A percentile compares a stretch with the other conserved stretches of the same genome.
Evolutionary conservation across 1,284 basidiomycete genomes (phyloP).

Genomic region (Baeospora myosura): DNA sequence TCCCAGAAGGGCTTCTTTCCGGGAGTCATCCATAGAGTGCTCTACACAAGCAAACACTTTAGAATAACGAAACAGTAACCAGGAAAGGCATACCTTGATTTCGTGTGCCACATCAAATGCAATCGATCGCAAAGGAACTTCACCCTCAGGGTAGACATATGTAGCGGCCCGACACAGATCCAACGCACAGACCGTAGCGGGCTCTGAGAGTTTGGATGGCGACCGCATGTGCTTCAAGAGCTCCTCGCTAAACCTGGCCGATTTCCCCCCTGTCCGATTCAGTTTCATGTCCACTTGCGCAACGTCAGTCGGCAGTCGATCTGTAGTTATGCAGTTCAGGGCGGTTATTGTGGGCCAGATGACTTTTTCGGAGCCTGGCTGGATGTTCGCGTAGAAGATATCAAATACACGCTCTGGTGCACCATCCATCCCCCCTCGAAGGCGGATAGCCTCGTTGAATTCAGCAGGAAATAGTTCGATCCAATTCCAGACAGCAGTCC

Average conservation of each 20-base stretch:
- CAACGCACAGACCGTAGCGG: slow-evolving; percentile 68
- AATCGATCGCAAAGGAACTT: slow-evolving; percentile 58
- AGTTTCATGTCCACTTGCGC: no score
- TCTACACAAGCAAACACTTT: slow-evolving; percentile 12
- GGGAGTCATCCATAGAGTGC: slow-evolving; percentile 36
- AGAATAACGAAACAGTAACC: slow-evolving; percentile 1
- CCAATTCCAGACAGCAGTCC: slow-evolving; percentile 89
- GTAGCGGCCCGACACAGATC: slow-evolving; percentile 81
- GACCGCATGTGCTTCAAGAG: slow-evolving; percentile 44
- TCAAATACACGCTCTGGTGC: slow-evolving; percentile 82
- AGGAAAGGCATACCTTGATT: slow-evolving; percentile 50
- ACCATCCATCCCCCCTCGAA: slow-evolving; percentile 68
- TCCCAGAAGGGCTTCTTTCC: slow-evolving; percentile 65
- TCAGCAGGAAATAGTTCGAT: slow-evolving; percentile 78
- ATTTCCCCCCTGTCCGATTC: no score
- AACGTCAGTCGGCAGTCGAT: slow-evolving; percentile 60
- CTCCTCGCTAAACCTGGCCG: slow-evolving; percentile 56
- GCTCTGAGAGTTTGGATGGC: slow-evolving; percentile 50
- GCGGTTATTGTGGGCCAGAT: slow-evolving; percentile 80
- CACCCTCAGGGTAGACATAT: slow-evolving; percentile 50
- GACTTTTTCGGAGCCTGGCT: slow-evolving; percentile 44
- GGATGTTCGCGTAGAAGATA: slow-evolving; percentile 53
- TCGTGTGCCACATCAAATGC: slow-evolving; percentile 74
- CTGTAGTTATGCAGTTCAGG: slow-evolving; percentile 73
- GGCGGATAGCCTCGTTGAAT: slow-evolving; percentile 66